Percentiles rank a stretch among this genome's conserved stretches.
Evolutionary conservation across 306 rosid genomes (phyloP).

Genomic region (Prunus davidiana): DNA sequence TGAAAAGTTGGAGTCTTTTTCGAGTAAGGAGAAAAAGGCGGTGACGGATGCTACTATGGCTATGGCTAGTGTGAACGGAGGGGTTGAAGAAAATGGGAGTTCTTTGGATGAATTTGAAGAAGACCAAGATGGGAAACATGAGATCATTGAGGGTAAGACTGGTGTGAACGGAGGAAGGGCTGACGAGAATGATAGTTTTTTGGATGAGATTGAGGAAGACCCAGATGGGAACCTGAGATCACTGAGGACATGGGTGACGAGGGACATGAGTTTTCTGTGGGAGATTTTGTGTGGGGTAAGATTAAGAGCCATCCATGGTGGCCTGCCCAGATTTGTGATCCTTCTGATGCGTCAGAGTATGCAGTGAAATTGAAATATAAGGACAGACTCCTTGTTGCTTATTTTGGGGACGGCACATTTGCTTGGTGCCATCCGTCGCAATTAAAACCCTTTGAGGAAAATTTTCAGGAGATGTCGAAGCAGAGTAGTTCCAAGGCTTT

Average conservation of each 20-base stretch:
- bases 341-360: constrained; percentile 48
- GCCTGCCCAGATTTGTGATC: constrained; percentile 73
- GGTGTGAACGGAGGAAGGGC: background rate
- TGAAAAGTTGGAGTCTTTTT: constrained; percentile 25
- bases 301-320: constrained; percentile 77
- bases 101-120: background rate
- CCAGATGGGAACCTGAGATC: constrained; percentile 22
- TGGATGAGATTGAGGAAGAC: constrained; percentile 23
- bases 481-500: constrained; percentile 47
- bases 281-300: constrained; percentile 86
- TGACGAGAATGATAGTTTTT: constrained; percentile 13
- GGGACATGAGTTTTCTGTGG: constrained; percentile 39
- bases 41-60: background rate
- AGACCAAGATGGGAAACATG: background rate
- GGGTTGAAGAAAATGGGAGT: constrained; percentile 3
- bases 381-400: constrained; percentile 51
- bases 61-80: constrained; percentile 1
- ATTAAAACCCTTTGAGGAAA: constrained; percentile 62
- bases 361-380: constrained; percentile 53
- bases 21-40: constrained; percentile 7
- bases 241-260: constrained; percentile 34
- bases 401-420: constrained; percentile 71
- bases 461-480: constrained; percentile 53
- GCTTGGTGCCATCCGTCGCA: constrained; percentile 84
- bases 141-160: background rate